Conservation (phyloP, 345 rosid genomes). For the Iberis pinnata region DNA sequence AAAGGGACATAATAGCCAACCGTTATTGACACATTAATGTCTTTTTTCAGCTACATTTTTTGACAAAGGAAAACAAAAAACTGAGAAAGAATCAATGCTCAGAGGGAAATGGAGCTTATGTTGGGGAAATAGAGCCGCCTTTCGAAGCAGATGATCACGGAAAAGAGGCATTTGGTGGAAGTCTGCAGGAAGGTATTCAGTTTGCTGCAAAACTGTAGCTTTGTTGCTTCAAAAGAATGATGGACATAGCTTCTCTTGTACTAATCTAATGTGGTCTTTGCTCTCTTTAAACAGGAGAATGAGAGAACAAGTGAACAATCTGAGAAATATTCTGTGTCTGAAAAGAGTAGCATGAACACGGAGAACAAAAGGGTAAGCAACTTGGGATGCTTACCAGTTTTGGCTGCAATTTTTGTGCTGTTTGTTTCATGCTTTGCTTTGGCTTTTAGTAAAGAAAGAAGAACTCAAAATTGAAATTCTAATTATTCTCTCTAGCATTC, state of each 20-base stretch:
- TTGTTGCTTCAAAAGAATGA: conserved; percentile 9
- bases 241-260: conserved; percentile 7
- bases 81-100: conserved; percentile 41
- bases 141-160: conserved; percentile 28
- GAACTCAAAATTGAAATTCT: conserved; percentile 8
- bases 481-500: conserved; percentile 6
- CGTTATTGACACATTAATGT: conserved; percentile 12
- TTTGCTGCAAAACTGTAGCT: neutral
- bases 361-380: conserved; percentile 2
- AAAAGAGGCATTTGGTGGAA: conserved; percentile 30
- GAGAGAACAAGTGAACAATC: conserved; percentile 17
- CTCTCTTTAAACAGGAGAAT: conserved; percentile 21
- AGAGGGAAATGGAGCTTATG: conserved; percentile 18
- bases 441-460: conserved; percentile 8
- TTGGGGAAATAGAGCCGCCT: conserved; percentile 29
- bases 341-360: neutral
- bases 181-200: conserved; percentile 52
- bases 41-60: conserved; percentile 46
- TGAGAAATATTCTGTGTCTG: conserved; percentile 4
- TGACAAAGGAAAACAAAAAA: conserved; percentile 46
- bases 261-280: conserved; percentile 17
- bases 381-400: conserved; percentile 16
- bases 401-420: conserved; percentile 8
- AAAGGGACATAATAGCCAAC: neutral
- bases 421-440: conserved; percentile 25